A percentile compares a stretch with the other conserved stretches of the same genome.
phyloP scores from a whole-genome alignment of 768 basidiomycete species.

The Podaxis sp. region DNA sequence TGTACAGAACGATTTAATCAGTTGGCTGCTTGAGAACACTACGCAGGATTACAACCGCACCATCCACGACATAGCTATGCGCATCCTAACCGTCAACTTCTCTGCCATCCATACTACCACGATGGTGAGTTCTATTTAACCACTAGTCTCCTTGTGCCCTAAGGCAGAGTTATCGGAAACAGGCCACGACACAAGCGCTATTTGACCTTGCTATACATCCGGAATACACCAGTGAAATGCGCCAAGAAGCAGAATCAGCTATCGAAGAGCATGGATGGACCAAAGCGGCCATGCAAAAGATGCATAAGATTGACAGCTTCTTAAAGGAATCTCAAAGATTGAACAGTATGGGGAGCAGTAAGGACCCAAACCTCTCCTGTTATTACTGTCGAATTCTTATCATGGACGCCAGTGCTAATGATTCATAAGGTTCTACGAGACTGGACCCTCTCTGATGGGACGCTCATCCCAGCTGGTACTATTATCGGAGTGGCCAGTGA shows the following conservation, averaged over 20 bases:
- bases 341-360: slow-evolving; percentile 5
- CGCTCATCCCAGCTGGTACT: slow-evolving; percentile 17
- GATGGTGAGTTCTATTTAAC: slow-evolving; percentile 24
- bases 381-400: not conserved
- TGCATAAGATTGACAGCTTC: slow-evolving; percentile 47
- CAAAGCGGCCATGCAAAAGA: slow-evolving; percentile 33
- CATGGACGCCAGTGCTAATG: not conserved
- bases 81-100: slow-evolving; percentile 39
- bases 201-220: slow-evolving; percentile 37
- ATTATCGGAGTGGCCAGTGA: slow-evolving; percentile 29
- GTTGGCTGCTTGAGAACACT: slow-evolving; percentile 19
- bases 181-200: slow-evolving; percentile 29
- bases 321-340: slow-evolving; percentile 36
- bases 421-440: slow-evolving; percentile 32
- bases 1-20: slow-evolving; percentile 17
- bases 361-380: not conserved
- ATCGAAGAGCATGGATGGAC: slow-evolving; percentile 35
- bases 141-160: not conserved
- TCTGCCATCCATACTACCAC: slow-evolving; percentile 42
- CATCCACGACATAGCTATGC: slow-evolving; percentile 22
- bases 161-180: slow-evolving; percentile 24
- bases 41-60: slow-evolving; percentile 13
- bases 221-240: slow-evolving; percentile 31
- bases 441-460: slow-evolving; percentile 45
- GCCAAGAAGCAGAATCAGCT: slow-evolving; percentile 42